Percentiles rank a stretch among this genome's conserved stretches.
These are phyloP conservation scores for Elsinoe perseae DNA, from an alignment of 2,329 filamentous ascomycete genomes.

Conservation along the genomic window DNA sequence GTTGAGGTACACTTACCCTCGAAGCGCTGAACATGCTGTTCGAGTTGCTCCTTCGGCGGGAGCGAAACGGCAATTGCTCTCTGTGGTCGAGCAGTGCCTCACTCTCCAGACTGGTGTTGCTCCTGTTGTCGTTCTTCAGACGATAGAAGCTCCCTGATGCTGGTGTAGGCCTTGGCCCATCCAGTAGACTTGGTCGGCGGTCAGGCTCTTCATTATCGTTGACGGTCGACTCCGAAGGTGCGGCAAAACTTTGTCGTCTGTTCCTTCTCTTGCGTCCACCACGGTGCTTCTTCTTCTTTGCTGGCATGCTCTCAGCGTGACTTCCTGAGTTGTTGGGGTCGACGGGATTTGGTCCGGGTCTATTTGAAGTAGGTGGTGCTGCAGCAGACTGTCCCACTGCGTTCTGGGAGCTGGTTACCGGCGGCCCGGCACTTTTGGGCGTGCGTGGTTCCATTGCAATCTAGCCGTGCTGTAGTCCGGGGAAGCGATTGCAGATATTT, in stretches of 20 bases:
- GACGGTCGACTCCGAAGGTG: slow-evolving; percentile 51
- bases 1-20: slow-evolving; percentile 2
- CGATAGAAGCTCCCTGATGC: slow-evolving; percentile 46
- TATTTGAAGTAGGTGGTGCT: not conserved
- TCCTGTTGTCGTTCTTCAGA: slow-evolving; percentile 51
- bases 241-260: slow-evolving; percentile 73
- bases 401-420: slow-evolving; percentile 5
- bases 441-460: slow-evolving; percentile 10
- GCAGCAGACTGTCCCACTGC: not conserved
- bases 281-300: slow-evolving; percentile 66
- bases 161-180: slow-evolving; percentile 29
- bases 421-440: slow-evolving; percentile 5
- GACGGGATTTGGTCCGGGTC: not conserved
- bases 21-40: slow-evolving; percentile 24
- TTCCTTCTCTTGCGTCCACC: slow-evolving; percentile 69
- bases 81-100: slow-evolving; percentile 76
- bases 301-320: not conserved
- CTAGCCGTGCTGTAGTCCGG: slow-evolving; percentile 8
- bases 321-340: not conserved
- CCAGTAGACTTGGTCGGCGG: slow-evolving; percentile 33
- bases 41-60: slow-evolving; percentile 39
- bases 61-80: slow-evolving; percentile 35
- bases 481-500: not conserved
- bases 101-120: slow-evolving; percentile 82
- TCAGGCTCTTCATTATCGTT: slow-evolving; percentile 38